Conservation (phyloP, 495 filamentous ascomycete species). For the Diplogelasinospora grovesii region DNA sequence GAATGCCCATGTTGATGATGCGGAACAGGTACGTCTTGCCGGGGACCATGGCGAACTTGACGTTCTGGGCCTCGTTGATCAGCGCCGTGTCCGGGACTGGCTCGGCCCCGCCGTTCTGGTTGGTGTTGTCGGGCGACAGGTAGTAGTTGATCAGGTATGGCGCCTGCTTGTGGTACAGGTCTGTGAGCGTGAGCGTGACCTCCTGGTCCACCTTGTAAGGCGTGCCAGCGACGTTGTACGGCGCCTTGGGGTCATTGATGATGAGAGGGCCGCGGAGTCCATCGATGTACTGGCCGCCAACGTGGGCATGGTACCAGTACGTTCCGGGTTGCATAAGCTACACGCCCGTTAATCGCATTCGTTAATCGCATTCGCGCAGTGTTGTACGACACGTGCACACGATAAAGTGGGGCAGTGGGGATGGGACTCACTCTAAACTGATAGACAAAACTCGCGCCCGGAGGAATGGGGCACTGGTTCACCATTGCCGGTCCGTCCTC, state of each 20-base stretch:
- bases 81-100: constrained; percentile 48
- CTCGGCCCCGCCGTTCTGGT: constrained; percentile 33
- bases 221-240: background rate
- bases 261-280: constrained; percentile 51
- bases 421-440: constrained; percentile 15
- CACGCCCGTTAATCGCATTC: too few relatives aligned
- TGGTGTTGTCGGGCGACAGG: constrained; percentile 38
- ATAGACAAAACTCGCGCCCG: too few relatives aligned
- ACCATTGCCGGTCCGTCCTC: constrained; percentile 61
- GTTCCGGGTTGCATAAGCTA: constrained; percentile 30
- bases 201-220: constrained; percentile 54
- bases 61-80: constrained; percentile 53
- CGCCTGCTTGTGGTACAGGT: constrained; percentile 40
- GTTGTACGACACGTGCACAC: too few relatives aligned
- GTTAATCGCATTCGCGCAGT: too few relatives aligned
- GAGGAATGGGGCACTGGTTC: constrained; percentile 57
- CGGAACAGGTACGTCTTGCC: constrained; percentile 57
- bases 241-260: constrained; percentile 45
- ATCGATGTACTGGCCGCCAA: constrained; percentile 34
- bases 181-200: constrained; percentile 39
- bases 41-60: constrained; percentile 28
- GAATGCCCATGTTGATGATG: constrained; percentile 57
- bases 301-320: constrained; percentile 35
- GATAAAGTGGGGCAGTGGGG: too few relatives aligned
- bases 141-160: constrained; percentile 38